A percentile compares a stretch with the other conserved stretches of the same genome.
These are phyloP conservation scores for Syncephalastrum sp. DNA, from an alignment of 371 early-diverging fungal species.

Conservation along the genomic window DNA sequence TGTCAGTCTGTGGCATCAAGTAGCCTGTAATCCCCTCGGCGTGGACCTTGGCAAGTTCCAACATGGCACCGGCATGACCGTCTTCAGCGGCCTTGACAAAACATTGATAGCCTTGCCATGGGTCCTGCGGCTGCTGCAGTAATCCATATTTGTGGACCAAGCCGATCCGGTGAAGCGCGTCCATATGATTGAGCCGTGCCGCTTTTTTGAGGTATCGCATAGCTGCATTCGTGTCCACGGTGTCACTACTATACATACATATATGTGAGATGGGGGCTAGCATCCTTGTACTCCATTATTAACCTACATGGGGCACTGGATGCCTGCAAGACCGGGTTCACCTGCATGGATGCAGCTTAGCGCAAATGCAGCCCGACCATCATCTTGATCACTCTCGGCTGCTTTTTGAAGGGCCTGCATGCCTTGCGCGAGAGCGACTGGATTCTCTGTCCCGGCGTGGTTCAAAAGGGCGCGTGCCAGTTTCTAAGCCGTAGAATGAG, in stretches of 20 bases:
- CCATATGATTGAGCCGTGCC: slow-evolving; percentile 16
- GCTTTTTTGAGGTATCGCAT: slow-evolving; percentile 35
- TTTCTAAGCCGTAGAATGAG: slow-evolving; percentile 22
- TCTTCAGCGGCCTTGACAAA: slow-evolving; percentile 39
- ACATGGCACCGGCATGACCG: slow-evolving; percentile 33
- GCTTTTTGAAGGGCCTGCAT: slow-evolving; percentile 32
- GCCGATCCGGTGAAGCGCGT: slow-evolving; percentile 32
- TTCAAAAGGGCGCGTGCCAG: slow-evolving; percentile 31
- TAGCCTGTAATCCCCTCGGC: slow-evolving; percentile 30
- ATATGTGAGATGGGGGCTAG: too few relatives aligned
- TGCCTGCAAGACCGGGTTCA: slow-evolving; percentile 7
- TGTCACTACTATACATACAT: slow-evolving; percentile 2
- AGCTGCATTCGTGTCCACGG: slow-evolving; percentile 16
- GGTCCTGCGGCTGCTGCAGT: slow-evolving; percentile 13
- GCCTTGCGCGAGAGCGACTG: slow-evolving; percentile 18
- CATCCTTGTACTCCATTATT: too few relatives aligned
- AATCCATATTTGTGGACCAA: slow-evolving; percentile 21
- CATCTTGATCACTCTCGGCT: slow-evolving; percentile 26
- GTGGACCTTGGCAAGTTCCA: slow-evolving; percentile 31
- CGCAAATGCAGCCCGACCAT: slow-evolving; percentile 40
- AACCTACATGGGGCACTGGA: background rate
- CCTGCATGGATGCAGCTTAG: slow-evolving; percentile 38
- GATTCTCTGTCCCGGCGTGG: slow-evolving; percentile 27
- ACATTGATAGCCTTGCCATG: slow-evolving; percentile 26
- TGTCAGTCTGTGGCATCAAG: slow-evolving; percentile 15